Evolutionary conservation across 2,329 filamentous ascomycete species (phyloP), one percentile per base, ranked within the genome.

Genomic region (Chaetomiaceae sp.): DNA sequence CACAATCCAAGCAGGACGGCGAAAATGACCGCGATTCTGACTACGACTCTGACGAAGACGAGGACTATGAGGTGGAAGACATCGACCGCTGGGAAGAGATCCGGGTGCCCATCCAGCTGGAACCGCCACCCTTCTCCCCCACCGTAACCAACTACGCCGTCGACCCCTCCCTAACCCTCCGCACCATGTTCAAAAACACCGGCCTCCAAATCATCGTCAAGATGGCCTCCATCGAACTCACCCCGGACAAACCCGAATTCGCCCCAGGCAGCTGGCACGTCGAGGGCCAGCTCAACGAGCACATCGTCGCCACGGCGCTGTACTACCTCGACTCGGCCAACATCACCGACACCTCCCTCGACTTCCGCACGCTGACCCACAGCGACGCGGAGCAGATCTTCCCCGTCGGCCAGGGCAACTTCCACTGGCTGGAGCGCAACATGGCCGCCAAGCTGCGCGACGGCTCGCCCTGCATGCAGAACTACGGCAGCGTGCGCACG

Each of bases 151-250:
- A 58, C 12, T 57, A 53, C 43, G 36, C 35, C 9, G 36, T 44
- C 26, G 7, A 37, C 20, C 47, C 14, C 3, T 3, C 1, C 18
- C 14, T 51, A 7, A 43, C 42, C 15, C 49, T 63, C 14, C 39
- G 51, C 10, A 34, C 58, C 8, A 44, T 40, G 19, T 63, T 61
- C 47, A 52, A 60, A 7, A 55, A 68, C 1, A 58, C 60, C 3
- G 72, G 74, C 2, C 57, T 84, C 2, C 81, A 86, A 54, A 61
- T 85, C 26, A 79, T 85, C 40, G 72, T 83, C 26, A 83, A 84
- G 57, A 65, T 86, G 51, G 71, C 76, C 1, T 74, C 70, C 30
- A 75, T 83, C 43, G 68, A 80, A 33, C 66, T 83, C 2, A 77
- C 71, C 0, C 78, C 78, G 0, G 72, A 75, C 8, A 72, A 76